phyloP scores from a whole-genome alignment of 352 stramenopile species.

The Phytopythium montanum region DNA sequence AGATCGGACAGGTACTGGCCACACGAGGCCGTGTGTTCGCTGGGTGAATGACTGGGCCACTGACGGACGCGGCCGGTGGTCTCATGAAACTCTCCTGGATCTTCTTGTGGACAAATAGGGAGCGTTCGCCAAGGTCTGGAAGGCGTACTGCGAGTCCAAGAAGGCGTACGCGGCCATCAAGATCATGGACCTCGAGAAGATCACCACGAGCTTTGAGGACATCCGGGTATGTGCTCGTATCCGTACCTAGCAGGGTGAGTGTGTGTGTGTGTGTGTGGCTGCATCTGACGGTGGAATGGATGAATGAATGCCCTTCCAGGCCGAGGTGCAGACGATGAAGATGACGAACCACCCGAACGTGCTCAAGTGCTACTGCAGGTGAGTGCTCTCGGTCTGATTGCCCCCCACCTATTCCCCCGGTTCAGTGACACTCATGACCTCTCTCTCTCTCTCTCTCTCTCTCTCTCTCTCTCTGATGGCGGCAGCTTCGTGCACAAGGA shows the following conservation, averaged over 20 bases:
- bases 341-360: slow-evolving; percentile 98
- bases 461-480: no score
- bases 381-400: neutral
- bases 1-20: slow-evolving; percentile 72
- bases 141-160: slow-evolving; percentile 89
- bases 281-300: neutral
- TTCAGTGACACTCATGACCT: no score
- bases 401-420: no score
- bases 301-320: slow-evolving; percentile 28
- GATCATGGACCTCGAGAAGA: slow-evolving; percentile 99
- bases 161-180: slow-evolving; percentile 95
- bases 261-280: neutral
- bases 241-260: neutral
- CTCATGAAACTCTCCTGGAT: no score
- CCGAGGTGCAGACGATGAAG: slow-evolving; percentile 98
- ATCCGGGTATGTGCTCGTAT: slow-evolving; percentile 52
- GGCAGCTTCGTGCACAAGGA: slow-evolving; percentile 95
- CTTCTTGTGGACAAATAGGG: no score
- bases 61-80: neutral
- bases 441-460: no score
- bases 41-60: neutral
- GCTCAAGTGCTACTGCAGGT: slow-evolving; percentile 95
- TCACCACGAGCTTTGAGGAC: slow-evolving; percentile 94
- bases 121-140: slow-evolving; percentile 98
- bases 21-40: neutral